A percentile compares a stretch with the other conserved stretches of the same genome.
Evolutionary conservation across 805 yeast species (phyloP).

Genomic region (Metschnikowia colocasiae): DNA sequence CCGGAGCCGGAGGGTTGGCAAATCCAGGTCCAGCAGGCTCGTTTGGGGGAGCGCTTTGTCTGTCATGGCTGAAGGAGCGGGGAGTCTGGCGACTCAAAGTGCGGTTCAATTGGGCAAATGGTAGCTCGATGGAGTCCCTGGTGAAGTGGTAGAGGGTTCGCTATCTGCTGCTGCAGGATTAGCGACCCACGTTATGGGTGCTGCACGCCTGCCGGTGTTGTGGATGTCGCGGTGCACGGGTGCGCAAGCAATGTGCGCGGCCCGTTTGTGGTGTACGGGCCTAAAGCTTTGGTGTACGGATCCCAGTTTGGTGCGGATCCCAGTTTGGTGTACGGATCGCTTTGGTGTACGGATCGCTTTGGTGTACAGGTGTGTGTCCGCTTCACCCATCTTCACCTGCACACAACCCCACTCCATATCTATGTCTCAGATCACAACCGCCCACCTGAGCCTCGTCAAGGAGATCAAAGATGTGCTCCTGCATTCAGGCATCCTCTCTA

Average conservation of each 20-base stretch:
- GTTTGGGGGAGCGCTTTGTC: not conserved
- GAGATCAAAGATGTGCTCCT: constrained; percentile 10
- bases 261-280: not conserved
- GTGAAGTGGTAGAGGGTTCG: not conserved
- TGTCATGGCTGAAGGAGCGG: not conserved
- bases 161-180: not conserved
- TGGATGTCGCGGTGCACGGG: too few relatives aligned
- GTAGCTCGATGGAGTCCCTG: too few relatives aligned
- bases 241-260: not conserved
- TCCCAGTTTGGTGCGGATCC: not conserved
- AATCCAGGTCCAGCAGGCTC: not conserved
- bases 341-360: not conserved
- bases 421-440: constrained; percentile 10
- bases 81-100: not conserved
- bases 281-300: not conserved
- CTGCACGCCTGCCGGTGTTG: too few relatives aligned
- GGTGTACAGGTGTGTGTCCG: not conserved
- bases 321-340: not conserved
- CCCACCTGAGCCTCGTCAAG: constrained; percentile 11
- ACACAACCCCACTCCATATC: not conserved
- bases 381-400: not conserved
- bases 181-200: not conserved
- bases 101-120: not conserved
- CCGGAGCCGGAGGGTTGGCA: not conserved
- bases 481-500: constrained; percentile 6